A percentile compares a stretch with the other conserved stretches of the same genome.
Conservation (phyloP, 768 basidiomycete species). For the Trametes cingulata region DNA sequence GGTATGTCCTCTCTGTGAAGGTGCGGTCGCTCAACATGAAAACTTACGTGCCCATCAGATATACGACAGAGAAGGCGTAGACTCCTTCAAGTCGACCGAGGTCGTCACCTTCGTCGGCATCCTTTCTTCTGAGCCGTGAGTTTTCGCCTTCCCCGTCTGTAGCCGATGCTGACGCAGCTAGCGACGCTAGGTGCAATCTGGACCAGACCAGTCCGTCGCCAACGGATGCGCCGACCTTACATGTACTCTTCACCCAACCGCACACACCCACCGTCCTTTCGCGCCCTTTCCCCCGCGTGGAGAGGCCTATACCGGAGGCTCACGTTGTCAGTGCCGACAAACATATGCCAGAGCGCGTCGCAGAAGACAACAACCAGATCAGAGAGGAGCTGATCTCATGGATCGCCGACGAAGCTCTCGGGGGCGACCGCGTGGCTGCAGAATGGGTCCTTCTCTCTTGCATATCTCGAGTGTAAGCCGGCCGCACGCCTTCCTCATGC, state of each 20-base stretch:
- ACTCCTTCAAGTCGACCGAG: constrained; percentile 60
- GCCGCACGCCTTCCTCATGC: not conserved
- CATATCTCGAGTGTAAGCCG: constrained; percentile 63
- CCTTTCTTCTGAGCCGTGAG: constrained; percentile 64
- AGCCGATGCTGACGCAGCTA: not conserved
- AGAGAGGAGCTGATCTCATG: constrained; percentile 64
- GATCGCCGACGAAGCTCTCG: constrained; percentile 72
- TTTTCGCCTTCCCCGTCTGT: constrained; percentile 19
- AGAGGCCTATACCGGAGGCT: not conserved
- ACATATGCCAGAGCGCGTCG: not conserved
- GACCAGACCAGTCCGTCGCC: constrained; percentile 37
- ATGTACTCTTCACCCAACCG: constrained; percentile 57
- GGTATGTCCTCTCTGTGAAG: constrained; percentile 37
- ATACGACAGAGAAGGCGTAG: constrained; percentile 49
- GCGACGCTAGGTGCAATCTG: constrained; percentile 30
- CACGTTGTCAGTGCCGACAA: constrained; percentile 1
- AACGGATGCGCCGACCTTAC: constrained; percentile 60
- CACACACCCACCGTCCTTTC: constrained; percentile 44
- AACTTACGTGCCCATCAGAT: too few species aligned
- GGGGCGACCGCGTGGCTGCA: constrained; percentile 66
- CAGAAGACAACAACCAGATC: constrained; percentile 28
- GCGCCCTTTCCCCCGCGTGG: constrained; percentile 38
- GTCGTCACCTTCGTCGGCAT: constrained; percentile 73
- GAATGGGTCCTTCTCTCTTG: constrained; percentile 71
- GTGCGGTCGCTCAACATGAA: too few species aligned